Base-by-base conservation (phyloP, 179 eudicot species). In the Spinacia oleracea region DNA sequence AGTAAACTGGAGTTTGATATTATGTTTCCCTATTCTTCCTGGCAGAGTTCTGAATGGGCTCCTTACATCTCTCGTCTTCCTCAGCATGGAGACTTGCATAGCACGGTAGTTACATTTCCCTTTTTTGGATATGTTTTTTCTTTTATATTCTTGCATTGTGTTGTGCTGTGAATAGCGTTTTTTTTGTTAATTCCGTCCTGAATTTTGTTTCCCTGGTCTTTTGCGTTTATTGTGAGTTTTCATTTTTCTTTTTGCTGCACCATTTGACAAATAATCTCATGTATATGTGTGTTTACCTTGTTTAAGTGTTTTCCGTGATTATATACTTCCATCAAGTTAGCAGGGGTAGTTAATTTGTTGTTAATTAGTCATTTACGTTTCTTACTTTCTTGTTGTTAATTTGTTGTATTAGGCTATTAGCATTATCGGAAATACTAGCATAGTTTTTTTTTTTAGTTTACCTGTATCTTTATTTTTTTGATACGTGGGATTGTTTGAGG, bases 41-140 rank as follows among this genome's bases (percentile, higher is more conserved):
- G 35, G n/a, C 82, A 91, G 92, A 83, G 81, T 74, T 93, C 97
- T 35, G 85, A 91, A 77, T 93, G 98, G 98, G 91, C 90, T 29
- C 94, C 97, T 48, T 93, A 91, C 66, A 81, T 93, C 76, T 78
- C 85, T 45, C 69, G 86, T 79, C 94, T 93, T 83, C 97, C 98
- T 43, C 83, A 15, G 56, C 81, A 66, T 58, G 89, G 83, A 31
- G 93, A 90, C 72, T 74, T 93, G 91, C 90, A 91, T 80, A 88
- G 85, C 89, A 84, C 97, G 73, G 94, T 92, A 81, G 34, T 56
- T 43, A 40, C 59, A 9, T 70, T 59, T 68, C 66, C 46, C 20
- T 38, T n/a, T 48, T 42, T 60, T 25, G 53, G 6, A 25, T 46
- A 29, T 27, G 3, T 42, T 23, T 12, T 45, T n/a, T n/a, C 50